Evolutionary conservation across 2,329 filamentous ascomycete genomes (phyloP), one percentile per base, ranked within the genome.

Genomic region (Reticulascus tulasneorum): DNA sequence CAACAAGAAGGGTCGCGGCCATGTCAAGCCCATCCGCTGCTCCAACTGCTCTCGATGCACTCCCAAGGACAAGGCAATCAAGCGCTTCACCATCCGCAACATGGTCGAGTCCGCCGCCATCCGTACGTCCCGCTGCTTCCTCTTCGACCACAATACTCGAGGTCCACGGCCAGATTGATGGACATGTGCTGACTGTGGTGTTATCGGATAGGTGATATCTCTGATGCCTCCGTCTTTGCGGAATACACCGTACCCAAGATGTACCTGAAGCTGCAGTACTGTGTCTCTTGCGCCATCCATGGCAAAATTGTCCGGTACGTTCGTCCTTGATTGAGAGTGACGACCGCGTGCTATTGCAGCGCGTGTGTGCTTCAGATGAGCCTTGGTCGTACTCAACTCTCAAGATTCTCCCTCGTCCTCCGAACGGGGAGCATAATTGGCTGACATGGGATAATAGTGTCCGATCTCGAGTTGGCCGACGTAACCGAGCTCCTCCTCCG

Each of bases 191-290:
- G 21, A 13, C 29, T 30, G 18, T 33, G 13, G n/a, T n/a, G n/a
- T n/a, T 24, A 20, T 9, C 5, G 12, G 28, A 40, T 63, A 97
- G 93, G 93, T 89, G 93, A 98, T 88, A 98, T 98, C 77, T 96
- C 90, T 55, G 93, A 98, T 71, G 93, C 94, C 64, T 97, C 93
- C 64, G 93, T 98, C 73, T 98, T 97, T 77, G 72, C 86, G 63
- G 93, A 98, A 79, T 98, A 98, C 82, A 90, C 89, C 59, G 91
- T 98, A 64, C 93, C 93, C 75, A 98, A 98, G 87, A 98, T 98
- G 94, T 98, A 98, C 87, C 80, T 98, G 76, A 98, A 98, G 86
- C 85, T 98, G 71, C 93, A 98, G 80, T 98, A 98, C 88, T 98
- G 93, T 73, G 93, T 98, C 67, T 97, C 91, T 73, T 98, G 93